These are phyloP conservation scores for Puccinellia tenuiflora DNA, from an alignment of 176 grass and related monocot genomes.

Conservation along the genomic window DNA sequence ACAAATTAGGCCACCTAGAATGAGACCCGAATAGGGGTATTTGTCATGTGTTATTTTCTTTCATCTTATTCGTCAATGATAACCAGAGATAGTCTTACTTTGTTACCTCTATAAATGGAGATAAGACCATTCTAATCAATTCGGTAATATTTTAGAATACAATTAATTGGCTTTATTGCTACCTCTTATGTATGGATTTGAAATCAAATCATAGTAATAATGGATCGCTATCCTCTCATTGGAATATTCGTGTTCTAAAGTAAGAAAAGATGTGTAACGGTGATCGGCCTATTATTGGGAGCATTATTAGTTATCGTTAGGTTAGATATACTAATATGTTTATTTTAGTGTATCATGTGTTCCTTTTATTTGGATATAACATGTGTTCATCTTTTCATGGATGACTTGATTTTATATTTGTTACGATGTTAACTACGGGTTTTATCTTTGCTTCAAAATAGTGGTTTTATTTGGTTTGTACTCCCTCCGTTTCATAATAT, in stretches of 20 bases:
- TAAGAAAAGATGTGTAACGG: neutral
- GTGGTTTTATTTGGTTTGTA: neutral
- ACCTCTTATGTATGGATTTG: neutral
- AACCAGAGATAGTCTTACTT: neutral
- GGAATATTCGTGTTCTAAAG: neutral
- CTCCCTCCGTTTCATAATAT: no score
- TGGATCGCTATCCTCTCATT: neutral
- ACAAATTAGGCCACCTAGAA: neutral
- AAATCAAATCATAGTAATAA: neutral
- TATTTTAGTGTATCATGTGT: neutral
- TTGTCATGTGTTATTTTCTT: neutral
- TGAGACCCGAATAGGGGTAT: neutral
- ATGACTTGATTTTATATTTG: neutral
- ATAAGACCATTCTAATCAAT: neutral
- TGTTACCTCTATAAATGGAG: neutral
- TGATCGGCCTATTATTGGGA: neutral
- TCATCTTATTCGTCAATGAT: neutral
- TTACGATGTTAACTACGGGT: neutral
- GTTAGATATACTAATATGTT: neutral
- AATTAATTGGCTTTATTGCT: conserved; percentile 1
- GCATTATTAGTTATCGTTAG: neutral
- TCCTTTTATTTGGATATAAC: neutral
- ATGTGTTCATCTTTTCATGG: neutral
- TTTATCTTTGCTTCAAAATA: neutral
- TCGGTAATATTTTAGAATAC: neutral